Evolutionary conservation across 768 basidiomycete genomes (phyloP).

Genomic region (Leccinum longicurvipes): DNA sequence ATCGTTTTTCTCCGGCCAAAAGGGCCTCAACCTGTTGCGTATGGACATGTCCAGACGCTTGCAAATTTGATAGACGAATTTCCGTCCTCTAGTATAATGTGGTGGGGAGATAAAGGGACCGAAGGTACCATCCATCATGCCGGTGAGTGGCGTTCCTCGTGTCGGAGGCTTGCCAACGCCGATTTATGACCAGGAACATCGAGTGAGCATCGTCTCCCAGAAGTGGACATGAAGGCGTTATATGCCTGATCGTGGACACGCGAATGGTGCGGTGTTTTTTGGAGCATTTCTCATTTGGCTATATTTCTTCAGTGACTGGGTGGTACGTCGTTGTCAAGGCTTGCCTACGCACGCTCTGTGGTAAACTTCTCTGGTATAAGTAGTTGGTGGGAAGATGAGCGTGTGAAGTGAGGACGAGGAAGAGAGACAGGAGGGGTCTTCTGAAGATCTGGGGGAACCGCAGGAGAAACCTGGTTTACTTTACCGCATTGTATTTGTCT

Average conservation of each 20-base stretch:
- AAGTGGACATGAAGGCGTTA: constrained; percentile 19
- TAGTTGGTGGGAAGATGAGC: constrained; percentile 43
- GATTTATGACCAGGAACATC: constrained; percentile 19
- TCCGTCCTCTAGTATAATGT: constrained; percentile 29
- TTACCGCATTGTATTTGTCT: too few species aligned
- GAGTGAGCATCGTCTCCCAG: constrained; percentile 16
- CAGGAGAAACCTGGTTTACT: too few species aligned
- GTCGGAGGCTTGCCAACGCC: background rate
- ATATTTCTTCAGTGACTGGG: too few species aligned
- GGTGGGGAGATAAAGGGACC: constrained; percentile 28
- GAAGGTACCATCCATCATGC: constrained; percentile 12
- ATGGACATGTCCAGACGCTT: constrained; percentile 35
- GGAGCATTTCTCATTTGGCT: too few species aligned
- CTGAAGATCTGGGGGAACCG: constrained; percentile 57
- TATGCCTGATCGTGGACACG: too few species aligned
- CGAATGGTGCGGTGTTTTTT: too few species aligned
- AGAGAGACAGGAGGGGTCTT: constrained; percentile 26
- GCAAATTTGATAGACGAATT: constrained; percentile 35
- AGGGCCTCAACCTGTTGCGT: constrained; percentile 30
- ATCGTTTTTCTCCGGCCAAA: constrained; percentile 10
- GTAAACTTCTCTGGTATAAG: too few species aligned
- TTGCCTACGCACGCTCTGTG: too few species aligned
- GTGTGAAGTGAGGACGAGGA: constrained; percentile 31
- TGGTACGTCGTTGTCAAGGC: too few species aligned
- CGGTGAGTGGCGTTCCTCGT: constrained; percentile 13